Evolutionary conservation across 768 basidiomycete species (phyloP), one percentile per base, ranked within the genome.

Genomic region (Suillus paluster): DNA sequence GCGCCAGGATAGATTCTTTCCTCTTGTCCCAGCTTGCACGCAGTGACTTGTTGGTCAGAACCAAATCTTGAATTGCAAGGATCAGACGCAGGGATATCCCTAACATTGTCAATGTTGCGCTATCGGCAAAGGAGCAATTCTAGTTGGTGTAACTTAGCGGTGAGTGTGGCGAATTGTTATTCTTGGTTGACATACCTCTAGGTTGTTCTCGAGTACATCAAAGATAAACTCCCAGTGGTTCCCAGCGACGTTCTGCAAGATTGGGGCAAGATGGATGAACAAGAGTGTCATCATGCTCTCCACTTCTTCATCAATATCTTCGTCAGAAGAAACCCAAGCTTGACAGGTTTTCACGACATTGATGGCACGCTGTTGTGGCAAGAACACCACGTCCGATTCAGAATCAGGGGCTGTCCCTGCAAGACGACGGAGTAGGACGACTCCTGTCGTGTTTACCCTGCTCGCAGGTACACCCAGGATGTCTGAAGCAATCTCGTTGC

Each of bases 181-280:
- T 10, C 17, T 23, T 19, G 5, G 10, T 12, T 12, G 17, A 68
- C 83, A 48, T 60, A 94, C 94, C 84, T 98, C 96, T 3, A 99
- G 79, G 68, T 92, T 93, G 62, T 82, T 91, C 73, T 97, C 95
- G 14, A 97, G 70, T 17, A 98, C 74, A 70, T 98, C 95, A 72
- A 93, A 96, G 5, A 95, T 86, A 38, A 95, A 84, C 54, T 94
- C 91, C 97, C 97, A 99, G 74, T 99, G 97, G 1, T 83, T 79
- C 0, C 97, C 97, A 15, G 86, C 80, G 2, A 97, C 81, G 69
- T 87, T 91, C 75, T 98, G 95, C 62, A 99, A 75, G 58, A 98
- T 90, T 3, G 96, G 95, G 2, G 88, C 92, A 2, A 98, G 79
- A 60, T 90, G 81, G 48, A 82, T 75, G 70, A 94, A 92, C 4